Evolutionary conservation across 345 rosid genomes (phyloP), one percentile per base, ranked within the genome.

Genomic region (Populus nigra): DNA sequence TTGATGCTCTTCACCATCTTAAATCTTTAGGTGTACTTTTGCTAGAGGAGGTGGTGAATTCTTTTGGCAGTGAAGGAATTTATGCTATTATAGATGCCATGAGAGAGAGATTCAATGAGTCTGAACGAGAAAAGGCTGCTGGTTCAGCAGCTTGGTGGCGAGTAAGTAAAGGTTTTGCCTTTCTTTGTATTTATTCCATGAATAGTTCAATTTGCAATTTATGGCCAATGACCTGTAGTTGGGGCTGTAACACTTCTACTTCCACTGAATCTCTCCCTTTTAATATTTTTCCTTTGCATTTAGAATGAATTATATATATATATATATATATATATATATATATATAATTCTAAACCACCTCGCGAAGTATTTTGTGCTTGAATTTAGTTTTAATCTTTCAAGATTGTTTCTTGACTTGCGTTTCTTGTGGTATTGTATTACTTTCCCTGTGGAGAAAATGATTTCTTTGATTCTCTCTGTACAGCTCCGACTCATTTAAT

Each of bases 141-240:
- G 92, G 97, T 77, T 90, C 97, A 78, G 69, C 80, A 65, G 76
- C 82, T 78, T 94, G 98, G 97, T 94, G 97, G 98, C 90, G 93
- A 79, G 98, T 94, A 84, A 85, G 94, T 77, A 55, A 31, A 73
- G n/a, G 13, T 38, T 10, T 69, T 25, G 22, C 17, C 2, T 8
- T 49, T 71, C 25, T 62, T 63, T 68, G 45, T 73, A 31, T 10
- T 39, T 77, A 73, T 76, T 78, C 12, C 55, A 11, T 65, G 61
- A 72, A 70, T 22, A 20, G 36, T 77, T 75, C 29, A 33, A 67
- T n/a, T 68, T 80, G 53, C 38, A 4, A 25, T 39, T 12, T 66
- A 36, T 41, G 36, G 38, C 57, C 27, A 8, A 17, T 69, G 38
- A 49, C 49, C 72, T 75, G 43, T 75, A 45, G 17, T 45, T 65